Evolutionary conservation across 495 filamentous ascomycete species (phyloP).

Genomic region (Trichoderma virens): DNA sequence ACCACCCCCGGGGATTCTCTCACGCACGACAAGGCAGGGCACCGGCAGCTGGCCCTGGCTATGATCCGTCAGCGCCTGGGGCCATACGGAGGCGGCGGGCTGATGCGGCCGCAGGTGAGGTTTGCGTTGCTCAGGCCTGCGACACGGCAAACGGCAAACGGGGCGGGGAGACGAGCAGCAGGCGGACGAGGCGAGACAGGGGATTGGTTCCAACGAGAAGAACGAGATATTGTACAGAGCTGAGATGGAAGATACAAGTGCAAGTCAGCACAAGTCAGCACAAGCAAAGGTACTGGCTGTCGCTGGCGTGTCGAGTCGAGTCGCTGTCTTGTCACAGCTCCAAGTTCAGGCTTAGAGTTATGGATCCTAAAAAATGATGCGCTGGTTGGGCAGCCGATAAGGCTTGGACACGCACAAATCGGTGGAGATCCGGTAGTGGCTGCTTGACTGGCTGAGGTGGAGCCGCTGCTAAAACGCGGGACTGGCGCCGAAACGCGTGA

Average conservation of each 20-base stretch:
- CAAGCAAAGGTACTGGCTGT: no score
- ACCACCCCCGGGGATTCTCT: background rate
- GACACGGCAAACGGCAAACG: background rate
- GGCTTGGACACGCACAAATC: background rate
- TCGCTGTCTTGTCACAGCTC: no score
- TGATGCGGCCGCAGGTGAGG: background rate
- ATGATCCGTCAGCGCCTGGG: background rate
- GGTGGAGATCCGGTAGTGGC: background rate
- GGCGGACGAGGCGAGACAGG: background rate
- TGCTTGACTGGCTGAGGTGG: background rate
- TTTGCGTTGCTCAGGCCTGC: background rate
- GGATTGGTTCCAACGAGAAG: background rate
- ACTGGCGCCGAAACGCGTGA: background rate
- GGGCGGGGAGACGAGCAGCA: background rate
- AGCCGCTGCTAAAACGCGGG: background rate
- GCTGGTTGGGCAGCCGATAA: constrained; percentile 3
- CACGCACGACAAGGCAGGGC: constrained; percentile 4
- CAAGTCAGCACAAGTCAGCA: no score
- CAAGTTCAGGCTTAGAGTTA: no score
- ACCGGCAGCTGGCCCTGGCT: constrained; percentile 4
- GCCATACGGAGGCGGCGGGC: constrained; percentile 5
- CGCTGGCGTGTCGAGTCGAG: no score
- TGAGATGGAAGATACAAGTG: no score
- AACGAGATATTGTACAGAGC: no score
- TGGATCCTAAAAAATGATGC: background rate